Evolutionary conservation across 768 basidiomycete genomes (phyloP), one percentile per base, ranked within the genome.

Genomic region (Favolaschia claudopus): DNA sequence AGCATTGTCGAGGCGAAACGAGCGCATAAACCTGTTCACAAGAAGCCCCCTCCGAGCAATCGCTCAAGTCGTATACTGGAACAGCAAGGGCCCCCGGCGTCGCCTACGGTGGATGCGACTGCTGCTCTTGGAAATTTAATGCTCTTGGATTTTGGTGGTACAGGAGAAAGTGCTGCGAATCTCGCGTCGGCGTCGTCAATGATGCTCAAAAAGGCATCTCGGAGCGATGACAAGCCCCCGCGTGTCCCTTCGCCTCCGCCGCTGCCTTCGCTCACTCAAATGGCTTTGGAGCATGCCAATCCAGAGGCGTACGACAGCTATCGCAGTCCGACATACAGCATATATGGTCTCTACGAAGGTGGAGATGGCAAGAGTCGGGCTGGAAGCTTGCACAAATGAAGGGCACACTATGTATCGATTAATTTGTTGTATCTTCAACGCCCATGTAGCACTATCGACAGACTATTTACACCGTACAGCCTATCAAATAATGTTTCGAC

Each of bases 281-380:
- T 93, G 90, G 91, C 82, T 45, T 69, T 92, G 68, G 81, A 84
- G 40, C 88, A 89, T 59, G 72, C 76, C 2, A 84, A 89, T 55
- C 82, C 84, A 5, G 83, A 87, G 50, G 86, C 80, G 4, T 89
- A 83, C 71, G 82, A 77, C 7, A 84, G 84, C 44, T 92, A 93
- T 60, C 79, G 86, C 60, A 91, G 91, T 66, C 90, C 92, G 17
- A 93, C 92, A 6, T 93, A 93, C 64, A 93, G 91, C 69, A 84
- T 93, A 53, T 93, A 89, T 67, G 88, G 88, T 36, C 64, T 92
- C 63, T 92, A 92, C 67, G 88, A 85, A 49, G 78, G 74, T 29
- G 39, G 56, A 25, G 86, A 87, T 39, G 75, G 85, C 63, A 89
- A 84, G 74, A 86, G 86, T 47, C 55, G 61, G 25, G 55, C 27